Percentiles rank a stretch among this genome's conserved stretches.
Conservation (phyloP, 352 stramenopile genomes). For the Pythium coloratum region DNA sequence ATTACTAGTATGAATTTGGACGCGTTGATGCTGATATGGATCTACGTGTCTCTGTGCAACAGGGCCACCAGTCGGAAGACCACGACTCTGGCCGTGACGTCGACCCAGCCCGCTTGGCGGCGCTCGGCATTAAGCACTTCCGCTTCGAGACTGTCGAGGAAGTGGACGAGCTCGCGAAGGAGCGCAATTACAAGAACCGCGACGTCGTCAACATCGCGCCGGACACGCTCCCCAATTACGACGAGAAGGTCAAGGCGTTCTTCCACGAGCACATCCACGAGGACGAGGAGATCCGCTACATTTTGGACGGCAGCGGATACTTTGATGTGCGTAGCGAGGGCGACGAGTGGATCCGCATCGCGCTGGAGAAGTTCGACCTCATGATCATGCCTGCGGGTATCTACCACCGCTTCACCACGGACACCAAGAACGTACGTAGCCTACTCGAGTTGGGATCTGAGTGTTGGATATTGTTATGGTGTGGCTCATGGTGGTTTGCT, state of each 20-base stretch:
- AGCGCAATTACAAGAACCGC: slow-evolving; percentile 31
- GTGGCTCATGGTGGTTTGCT: neutral
- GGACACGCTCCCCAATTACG: slow-evolving; percentile 25
- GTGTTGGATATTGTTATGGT: neutral
- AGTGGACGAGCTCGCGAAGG: slow-evolving; percentile 23
- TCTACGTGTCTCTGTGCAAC: neutral
- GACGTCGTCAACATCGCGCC: slow-evolving; percentile 32
- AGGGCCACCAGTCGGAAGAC: slow-evolving; percentile 28
- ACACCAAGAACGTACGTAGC: slow-evolving; percentile 28
- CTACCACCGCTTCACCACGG: slow-evolving; percentile 31
- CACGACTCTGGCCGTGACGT: slow-evolving; percentile 28
- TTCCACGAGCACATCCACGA: slow-evolving; percentile 33
- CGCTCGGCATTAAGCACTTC: slow-evolving; percentile 26
- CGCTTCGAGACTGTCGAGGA: slow-evolving; percentile 27
- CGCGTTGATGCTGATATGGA: neutral
- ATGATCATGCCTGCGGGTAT: slow-evolving; percentile 29
- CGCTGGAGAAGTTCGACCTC: slow-evolving; percentile 26
- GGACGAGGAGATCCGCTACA: slow-evolving; percentile 31
- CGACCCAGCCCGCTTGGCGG: slow-evolving; percentile 9
- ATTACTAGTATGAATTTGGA: too few species aligned
- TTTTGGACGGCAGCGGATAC: slow-evolving; percentile 28
- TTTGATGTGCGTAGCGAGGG: slow-evolving; percentile 29
- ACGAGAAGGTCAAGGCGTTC: slow-evolving; percentile 31
- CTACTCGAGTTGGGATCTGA: neutral
- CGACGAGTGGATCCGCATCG: slow-evolving; percentile 31